These are phyloP conservation scores for Annulohypoxylon moriforme DNA, from an alignment of 495 filamentous ascomycete species.

Conservation along the genomic window DNA sequence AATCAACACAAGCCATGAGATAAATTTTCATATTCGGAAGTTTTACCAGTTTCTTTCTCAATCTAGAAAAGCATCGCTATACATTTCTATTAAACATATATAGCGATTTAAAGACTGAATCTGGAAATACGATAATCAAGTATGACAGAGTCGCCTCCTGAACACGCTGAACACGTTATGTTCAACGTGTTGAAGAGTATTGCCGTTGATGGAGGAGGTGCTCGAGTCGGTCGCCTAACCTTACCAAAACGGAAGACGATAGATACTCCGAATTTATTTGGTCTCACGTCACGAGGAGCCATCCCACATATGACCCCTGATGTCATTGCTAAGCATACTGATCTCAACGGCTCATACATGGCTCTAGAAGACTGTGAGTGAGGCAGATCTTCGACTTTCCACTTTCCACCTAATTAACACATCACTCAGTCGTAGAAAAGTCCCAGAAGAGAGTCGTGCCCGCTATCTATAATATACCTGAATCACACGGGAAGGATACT, in stretches of 20 bases:
- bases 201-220: slow-evolving; percentile 46
- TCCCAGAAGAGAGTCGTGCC: slow-evolving; percentile 46
- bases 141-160: slow-evolving; percentile 26
- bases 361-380: slow-evolving; percentile 93
- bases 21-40: background rate
- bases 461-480: slow-evolving; percentile 53
- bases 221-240: slow-evolving; percentile 72
- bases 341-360: slow-evolving; percentile 76
- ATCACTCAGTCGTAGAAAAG: slow-evolving; percentile 46
- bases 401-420: slow-evolving; percentile 55
- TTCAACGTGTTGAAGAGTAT: slow-evolving; percentile 57
- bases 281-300: slow-evolving; percentile 80
- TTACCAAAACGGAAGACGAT: slow-evolving; percentile 69
- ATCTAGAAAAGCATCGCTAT: background rate
- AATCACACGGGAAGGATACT: slow-evolving; percentile 57
- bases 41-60: background rate
- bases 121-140: background rate
- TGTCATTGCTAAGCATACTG: slow-evolving; percentile 72
- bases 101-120: background rate
- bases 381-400: background rate
- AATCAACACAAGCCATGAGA: background rate
- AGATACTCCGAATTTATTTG: slow-evolving; percentile 84
- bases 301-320: slow-evolving; percentile 92
- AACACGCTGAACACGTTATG: slow-evolving; percentile 36
- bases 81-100: background rate